Evolutionary conservation across 1,139 yeast genomes (phyloP).

Genomic region (Geotrichum australiense): DNA sequence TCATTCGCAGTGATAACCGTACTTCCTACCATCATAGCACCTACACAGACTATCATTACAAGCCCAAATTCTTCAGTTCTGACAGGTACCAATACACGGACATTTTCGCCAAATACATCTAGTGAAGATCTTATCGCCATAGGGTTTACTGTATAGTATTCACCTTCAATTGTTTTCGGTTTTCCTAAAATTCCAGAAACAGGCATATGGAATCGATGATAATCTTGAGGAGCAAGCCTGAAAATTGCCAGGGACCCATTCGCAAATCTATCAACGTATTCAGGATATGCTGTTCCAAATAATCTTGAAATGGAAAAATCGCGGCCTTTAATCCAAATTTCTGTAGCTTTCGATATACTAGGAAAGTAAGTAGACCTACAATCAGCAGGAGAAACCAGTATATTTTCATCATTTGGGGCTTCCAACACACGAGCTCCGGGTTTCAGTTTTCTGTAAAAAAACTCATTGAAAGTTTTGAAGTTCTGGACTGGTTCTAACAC

Average conservation of each 20-base stretch:
- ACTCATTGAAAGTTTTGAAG: slow-evolving; percentile 76
- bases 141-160: slow-evolving; percentile 92
- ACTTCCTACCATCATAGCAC: slow-evolving; percentile 99
- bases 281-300: slow-evolving; percentile 50
- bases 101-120: slow-evolving; percentile 91
- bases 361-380: slow-evolving; percentile 72
- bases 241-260: slow-evolving; percentile 68
- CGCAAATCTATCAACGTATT: slow-evolving; percentile 43
- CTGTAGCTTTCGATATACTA: slow-evolving; percentile 54
- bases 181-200: slow-evolving; percentile 65
- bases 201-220: slow-evolving; percentile 88
- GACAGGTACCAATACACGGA: slow-evolving; percentile 69
- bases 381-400: slow-evolving; percentile 80
- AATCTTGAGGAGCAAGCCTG: slow-evolving; percentile 93
- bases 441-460: slow-evolving; percentile 71
- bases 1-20: slow-evolving; percentile 60
- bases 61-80: slow-evolving; percentile 67
- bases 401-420: slow-evolving; percentile 41
- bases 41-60: slow-evolving; percentile 73
- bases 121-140: slow-evolving; percentile 86
- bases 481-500: slow-evolving; percentile 47
- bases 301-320: slow-evolving; percentile 63
- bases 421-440: slow-evolving; percentile 68
- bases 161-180: slow-evolving; percentile 70
- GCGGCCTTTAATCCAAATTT: slow-evolving; percentile 84